Conservation (phyloP, 2,329 filamentous ascomycete species). For the Neofusicoccum sp. region DNA sequence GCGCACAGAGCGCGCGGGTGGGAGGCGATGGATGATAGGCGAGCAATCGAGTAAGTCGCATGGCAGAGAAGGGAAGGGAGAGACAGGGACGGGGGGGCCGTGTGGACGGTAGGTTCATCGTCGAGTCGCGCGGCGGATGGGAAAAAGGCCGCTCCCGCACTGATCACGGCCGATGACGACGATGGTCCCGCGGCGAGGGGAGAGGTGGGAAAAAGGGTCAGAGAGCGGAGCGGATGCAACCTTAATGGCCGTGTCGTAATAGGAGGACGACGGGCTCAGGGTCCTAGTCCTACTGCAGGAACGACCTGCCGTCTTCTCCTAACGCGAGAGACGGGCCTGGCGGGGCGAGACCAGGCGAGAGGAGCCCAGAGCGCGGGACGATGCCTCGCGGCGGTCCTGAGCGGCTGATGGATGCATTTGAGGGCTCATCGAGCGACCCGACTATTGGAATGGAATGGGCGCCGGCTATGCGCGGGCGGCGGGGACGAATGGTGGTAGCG, state of each 20-base stretch:
- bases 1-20: too few species aligned
- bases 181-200: background rate
- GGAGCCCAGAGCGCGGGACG: background rate
- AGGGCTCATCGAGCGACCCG: background rate
- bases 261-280: background rate
- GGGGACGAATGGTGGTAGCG: background rate
- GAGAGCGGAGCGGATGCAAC: background rate
- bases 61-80: background rate
- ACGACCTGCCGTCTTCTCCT: background rate
- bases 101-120: background rate
- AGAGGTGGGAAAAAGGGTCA: background rate
- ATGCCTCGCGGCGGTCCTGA: background rate
- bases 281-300: slow-evolving; percentile 1
- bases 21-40: too few species aligned
- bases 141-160: background rate
- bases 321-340: background rate
- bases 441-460: background rate
- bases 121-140: background rate
- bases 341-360: slow-evolving; percentile 10
- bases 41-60: too few species aligned
- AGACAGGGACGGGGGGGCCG: too few species aligned
- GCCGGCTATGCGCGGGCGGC: background rate
- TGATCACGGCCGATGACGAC: background rate
- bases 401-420: background rate
- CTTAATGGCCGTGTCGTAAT: background rate